Evolutionary conservation across 108 stramenopile genomes (phyloP), one percentile per base, ranked within the genome.

Genomic region (Chaetoceros muelleri): DNA sequence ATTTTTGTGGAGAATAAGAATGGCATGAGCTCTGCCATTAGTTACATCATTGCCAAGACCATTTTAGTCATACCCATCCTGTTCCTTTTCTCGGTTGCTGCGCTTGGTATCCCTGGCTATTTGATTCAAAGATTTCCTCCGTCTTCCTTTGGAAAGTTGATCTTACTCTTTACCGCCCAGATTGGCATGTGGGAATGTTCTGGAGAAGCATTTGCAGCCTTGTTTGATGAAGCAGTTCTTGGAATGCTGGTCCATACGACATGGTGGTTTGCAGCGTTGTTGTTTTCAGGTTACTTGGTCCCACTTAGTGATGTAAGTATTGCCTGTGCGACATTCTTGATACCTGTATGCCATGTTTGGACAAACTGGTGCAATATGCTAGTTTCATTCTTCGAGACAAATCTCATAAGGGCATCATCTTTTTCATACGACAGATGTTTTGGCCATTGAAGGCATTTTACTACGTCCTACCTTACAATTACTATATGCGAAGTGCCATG

Each of bases 201-300:
- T 27, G 73, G 67, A 17, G 58, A 67, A 57, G n/a, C n/a, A 10
- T 44, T 74, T 27, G 28, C 67, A 7, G 73, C 69, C 0, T 34
- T 57, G 50, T 60, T 65, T 46, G 52, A 53, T 20, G 61, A 67
- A 29, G 62, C 64, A 1, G 57, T 74, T 44, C 8, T 69, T 10
- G 73, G 67, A 26, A 68, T 68, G 73, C 56, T 68, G 25, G 40
- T 61, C 7, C 69, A 53, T 28, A 57, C 69, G 58, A 53, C 52
- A 34, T 60, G 53, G 56, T 74, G 73, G 73, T 66, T 73, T 59
- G 53, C 48, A 22, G 34, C 30, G 16, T 73, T 73, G 48, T 45
- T 73, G 26, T 73, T 62, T 57, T 57, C 50, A 24, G 68, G 68
- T 8, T 65, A 69, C 59, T 34, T 69, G 17, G 61, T 74, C 17